A percentile compares a stretch with the other conserved stretches of the same genome.
Conservation (phyloP, 2,329 filamentous ascomycete species). For the Stenocarpella maydis region DNA sequence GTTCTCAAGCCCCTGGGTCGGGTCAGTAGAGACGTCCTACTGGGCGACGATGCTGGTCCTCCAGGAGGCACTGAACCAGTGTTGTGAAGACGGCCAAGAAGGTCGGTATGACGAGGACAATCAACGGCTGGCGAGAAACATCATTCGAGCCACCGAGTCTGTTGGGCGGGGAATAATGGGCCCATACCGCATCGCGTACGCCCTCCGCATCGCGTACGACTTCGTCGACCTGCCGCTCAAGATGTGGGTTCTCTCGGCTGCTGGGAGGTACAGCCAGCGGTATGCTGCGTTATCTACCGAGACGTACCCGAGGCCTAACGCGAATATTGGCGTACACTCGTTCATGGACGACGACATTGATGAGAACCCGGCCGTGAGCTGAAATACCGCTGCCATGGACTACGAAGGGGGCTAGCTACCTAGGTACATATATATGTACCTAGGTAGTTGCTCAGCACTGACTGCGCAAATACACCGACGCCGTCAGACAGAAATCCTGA, state of each 20-base stretch:
- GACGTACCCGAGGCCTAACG: conserved; percentile 18
- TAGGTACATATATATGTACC: no score
- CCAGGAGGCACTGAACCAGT: conserved; percentile 48
- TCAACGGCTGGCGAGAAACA: conserved; percentile 42
- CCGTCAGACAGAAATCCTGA: neutral
- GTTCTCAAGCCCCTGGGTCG: conserved; percentile 46
- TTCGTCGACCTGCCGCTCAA: conserved; percentile 46
- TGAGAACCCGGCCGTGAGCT: neutral
- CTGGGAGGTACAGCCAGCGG: conserved; percentile 22
- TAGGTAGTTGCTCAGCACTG: neutral
- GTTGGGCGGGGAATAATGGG: conserved; percentile 49
- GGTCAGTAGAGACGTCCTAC: conserved; percentile 47
- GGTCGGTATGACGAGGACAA: conserved; percentile 40
- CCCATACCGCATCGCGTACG: conserved; percentile 49
- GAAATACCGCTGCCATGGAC: neutral
- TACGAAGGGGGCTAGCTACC: no score
- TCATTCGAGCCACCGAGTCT: conserved; percentile 49
- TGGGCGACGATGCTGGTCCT: conserved; percentile 52
- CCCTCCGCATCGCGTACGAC: conserved; percentile 50
- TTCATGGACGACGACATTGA: neutral
- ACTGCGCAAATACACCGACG: neutral
- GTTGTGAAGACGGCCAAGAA: conserved; percentile 40
- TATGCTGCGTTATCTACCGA: conserved; percentile 31
- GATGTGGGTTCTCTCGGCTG: conserved; percentile 44
- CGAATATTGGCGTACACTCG: neutral